Conservation (phyloP, 345 rosid genomes). For the Citrus unshiu region DNA sequence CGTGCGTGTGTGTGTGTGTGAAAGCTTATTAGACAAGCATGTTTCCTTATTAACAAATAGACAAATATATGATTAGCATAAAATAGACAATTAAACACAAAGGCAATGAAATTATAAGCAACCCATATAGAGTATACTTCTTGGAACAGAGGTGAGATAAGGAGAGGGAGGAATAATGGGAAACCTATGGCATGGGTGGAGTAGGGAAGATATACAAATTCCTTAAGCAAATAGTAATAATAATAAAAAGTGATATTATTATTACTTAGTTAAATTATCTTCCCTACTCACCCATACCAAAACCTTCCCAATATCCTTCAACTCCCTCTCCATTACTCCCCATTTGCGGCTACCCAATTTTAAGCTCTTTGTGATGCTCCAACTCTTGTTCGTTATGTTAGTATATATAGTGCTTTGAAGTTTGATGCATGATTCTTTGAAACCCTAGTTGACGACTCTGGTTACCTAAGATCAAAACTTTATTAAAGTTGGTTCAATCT, state of each 20-base stretch:
- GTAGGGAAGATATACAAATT: slow-evolving; percentile 19
- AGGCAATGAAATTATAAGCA: too few species aligned
- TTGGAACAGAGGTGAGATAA: background rate
- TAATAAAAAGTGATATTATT: rapidly evolving
- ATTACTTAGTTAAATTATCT: background rate
- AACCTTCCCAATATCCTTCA: slow-evolving; percentile 27
- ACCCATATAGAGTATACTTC: too few species aligned
- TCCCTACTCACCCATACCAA: slow-evolving; percentile 28
- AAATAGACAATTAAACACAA: background rate
- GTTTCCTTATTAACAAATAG: too few species aligned
- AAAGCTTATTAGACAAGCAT: too few species aligned
- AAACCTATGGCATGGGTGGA: slow-evolving; percentile 36
- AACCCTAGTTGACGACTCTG: slow-evolving; percentile 11
- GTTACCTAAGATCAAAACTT: background rate
- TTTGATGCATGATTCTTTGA: background rate
- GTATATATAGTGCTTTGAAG: slow-evolving; percentile 3
- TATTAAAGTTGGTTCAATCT: background rate
- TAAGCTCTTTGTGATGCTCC: background rate
- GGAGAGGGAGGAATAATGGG: slow-evolving; percentile 35
- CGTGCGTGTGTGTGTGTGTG: too few species aligned
- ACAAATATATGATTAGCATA: background rate
- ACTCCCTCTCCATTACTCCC: slow-evolving; percentile 26
- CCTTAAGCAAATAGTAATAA: background rate
- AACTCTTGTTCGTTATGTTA: background rate
- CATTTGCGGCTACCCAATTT: too few species aligned